Conservation (phyloP, 306 rosid genomes). For the Corylus americana region DNA sequence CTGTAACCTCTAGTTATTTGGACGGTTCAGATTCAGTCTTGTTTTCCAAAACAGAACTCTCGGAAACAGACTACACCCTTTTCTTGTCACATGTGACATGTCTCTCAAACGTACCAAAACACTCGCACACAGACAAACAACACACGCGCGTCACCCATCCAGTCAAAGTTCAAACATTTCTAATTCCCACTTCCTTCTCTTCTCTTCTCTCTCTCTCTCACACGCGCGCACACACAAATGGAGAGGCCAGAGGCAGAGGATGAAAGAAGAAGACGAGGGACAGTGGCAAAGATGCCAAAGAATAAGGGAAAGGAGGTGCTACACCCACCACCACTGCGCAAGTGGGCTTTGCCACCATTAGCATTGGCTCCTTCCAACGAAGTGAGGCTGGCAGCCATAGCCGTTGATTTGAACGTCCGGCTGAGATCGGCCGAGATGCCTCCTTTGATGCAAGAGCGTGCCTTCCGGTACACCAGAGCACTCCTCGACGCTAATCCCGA, state of each 20-base stretch:
- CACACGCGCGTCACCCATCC: neutral
- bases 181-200: neutral
- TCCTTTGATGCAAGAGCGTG: slow-evolving; percentile 27
- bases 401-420: slow-evolving; percentile 29
- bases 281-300: neutral
- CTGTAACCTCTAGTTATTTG: too few relatives aligned
- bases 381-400: slow-evolving; percentile 24
- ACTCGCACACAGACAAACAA: too few relatives aligned
- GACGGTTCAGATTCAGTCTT: too few relatives aligned
- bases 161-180: slow-evolving; percentile 7
- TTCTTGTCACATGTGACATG: too few relatives aligned
- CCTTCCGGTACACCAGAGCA: slow-evolving; percentile 23
- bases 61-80: too few relatives aligned
- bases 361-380: slow-evolving; percentile 7
- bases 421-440: slow-evolving; percentile 35
- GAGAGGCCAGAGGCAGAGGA: neutral
- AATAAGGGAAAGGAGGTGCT: neutral
- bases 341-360: neutral
- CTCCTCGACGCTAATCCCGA: slow-evolving; percentile 20
- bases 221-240: neutral
- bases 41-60: too few relatives aligned
- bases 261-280: neutral
- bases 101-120: too few relatives aligned
- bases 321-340: neutral
- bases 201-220: neutral